phyloP scores from a whole-genome alignment of 805 yeast species.

The Candida gorgasii region DNA sequence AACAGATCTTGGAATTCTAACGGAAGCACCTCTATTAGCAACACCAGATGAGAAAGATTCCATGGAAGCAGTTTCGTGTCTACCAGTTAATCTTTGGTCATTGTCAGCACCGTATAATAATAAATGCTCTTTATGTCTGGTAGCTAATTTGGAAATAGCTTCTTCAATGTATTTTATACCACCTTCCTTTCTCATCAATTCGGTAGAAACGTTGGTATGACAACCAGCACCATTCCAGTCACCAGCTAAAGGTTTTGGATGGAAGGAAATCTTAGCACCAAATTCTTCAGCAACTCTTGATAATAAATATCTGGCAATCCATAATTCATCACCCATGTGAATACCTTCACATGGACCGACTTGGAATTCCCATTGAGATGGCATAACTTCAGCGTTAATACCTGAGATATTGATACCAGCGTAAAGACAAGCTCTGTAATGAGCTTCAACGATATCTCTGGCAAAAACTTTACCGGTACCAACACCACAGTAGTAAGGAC shows the following conservation, averaged over 20 bases:
- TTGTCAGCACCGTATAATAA: constrained; percentile 94
- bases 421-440: constrained; percentile 95
- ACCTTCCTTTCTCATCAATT: constrained; percentile 87
- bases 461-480: constrained; percentile 98
- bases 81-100: constrained; percentile 93
- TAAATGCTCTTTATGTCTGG: constrained; percentile 96
- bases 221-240: constrained; percentile 99
- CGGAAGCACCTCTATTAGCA: constrained; percentile 99
- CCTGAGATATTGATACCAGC: constrained; percentile 92
- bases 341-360: constrained; percentile 98
- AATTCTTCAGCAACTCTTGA: constrained; percentile 97
- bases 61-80: constrained; percentile 97
- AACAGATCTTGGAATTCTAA: constrained; percentile 98
- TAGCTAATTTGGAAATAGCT: constrained; percentile 89
- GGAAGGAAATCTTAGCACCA: constrained; percentile 97
- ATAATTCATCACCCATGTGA: constrained; percentile 94
- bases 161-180: constrained; percentile 94
- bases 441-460: constrained; percentile 98
- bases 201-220: constrained; percentile 97
- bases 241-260: constrained; percentile 98
- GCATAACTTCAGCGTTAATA: constrained; percentile 99
- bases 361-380: constrained; percentile 99
- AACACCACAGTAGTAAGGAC: constrained; percentile 99
- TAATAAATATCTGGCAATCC: constrained; percentile 92
- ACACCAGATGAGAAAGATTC: constrained; percentile 93